A percentile compares a stretch with the other conserved stretches of the same genome.
Evolutionary conservation across 1,284 basidiomycete species (phyloP).

Genomic region (Leccinum pachyderme): DNA sequence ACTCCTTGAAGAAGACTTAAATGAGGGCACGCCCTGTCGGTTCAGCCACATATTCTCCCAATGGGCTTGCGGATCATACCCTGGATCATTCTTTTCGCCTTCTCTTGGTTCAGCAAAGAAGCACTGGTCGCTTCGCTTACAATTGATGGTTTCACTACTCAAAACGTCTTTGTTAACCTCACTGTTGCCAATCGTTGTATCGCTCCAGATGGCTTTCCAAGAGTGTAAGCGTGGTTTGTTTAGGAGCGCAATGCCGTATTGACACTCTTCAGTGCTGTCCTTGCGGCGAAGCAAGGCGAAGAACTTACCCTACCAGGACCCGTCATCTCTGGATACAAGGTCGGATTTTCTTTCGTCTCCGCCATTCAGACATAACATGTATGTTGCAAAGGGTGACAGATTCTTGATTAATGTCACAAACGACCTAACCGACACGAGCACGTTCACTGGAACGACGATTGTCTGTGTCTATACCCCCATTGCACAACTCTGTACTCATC

Average conservation of each 20-base stretch:
- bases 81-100: neutral
- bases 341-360: neutral
- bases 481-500: constrained; percentile 16
- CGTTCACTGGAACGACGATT: constrained; percentile 31
- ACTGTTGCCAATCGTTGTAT: constrained; percentile 6
- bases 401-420: constrained; percentile 25
- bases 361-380: neutral
- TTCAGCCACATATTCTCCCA: neutral
- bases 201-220: constrained; percentile 12
- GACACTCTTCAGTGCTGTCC: neutral
- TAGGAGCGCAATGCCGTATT: neutral
- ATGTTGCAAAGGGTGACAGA: constrained; percentile 15
- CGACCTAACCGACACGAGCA: constrained; percentile 22
- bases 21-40: neutral
- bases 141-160: neutral
- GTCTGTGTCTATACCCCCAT: constrained; percentile 23
- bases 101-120: neutral
- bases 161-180: constrained; percentile 5
- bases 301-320: constrained; percentile 11
- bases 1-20: constrained; percentile 2
- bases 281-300: constrained; percentile 1
- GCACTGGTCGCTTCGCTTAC: constrained; percentile 2
- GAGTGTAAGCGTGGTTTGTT: constrained; percentile 7
- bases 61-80: neutral
- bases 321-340: constrained; percentile 16